Evolutionary conservation across 2,329 filamentous ascomycete genomes (phyloP), one percentile per base, ranked within the genome.

Genomic region (Talaromyces sp.): DNA sequence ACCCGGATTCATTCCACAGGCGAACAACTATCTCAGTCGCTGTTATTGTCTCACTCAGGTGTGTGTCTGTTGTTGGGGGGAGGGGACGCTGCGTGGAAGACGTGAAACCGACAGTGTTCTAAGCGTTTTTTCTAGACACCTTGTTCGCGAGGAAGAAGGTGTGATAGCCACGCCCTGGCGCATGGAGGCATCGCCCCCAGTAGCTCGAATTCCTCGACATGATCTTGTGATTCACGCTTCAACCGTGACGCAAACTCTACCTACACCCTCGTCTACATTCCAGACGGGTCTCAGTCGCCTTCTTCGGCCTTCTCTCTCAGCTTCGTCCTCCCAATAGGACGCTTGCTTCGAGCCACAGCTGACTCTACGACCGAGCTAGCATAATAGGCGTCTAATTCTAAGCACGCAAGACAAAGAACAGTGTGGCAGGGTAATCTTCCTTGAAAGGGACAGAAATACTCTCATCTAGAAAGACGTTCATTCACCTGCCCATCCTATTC

Each of bases 181-280:
- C 60, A 65, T 65, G 64, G 66, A 66, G 65, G 55, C 30, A 52
- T 56, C 42, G 33, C 52, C 58, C 28, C 60, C 57, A 64, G 61
- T 16, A 53, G 31, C 33, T 65, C 56, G 56, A 60, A 65, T 66
- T 64, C 60, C 63, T 68, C 65, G 65, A 60, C 62, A 69, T 68
- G 68, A 66, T 62, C 66, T 66, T 67, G 63, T 74, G 69, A 73
- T 67, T 69, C 66, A 67, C 65, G 65, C 62, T 63, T 63, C 61
- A 61, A 65, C 60, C 59, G 65, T 65, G 65, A 66, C 63, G 65
- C 67, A 64, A 61, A 47, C 51, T 64, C 65, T 62, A 61, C 14
- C 28, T 16, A 53, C 27, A 53, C 50, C 4, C 50, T 31, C 14
- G 50, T 28, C 27, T 31, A 60, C 66, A 66, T 67, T 67, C 63